A percentile compares a stretch with the other conserved stretches of the same genome.
phyloP scores from a whole-genome alignment of 495 filamentous ascomycete species.

The Aspergillus sclerotioniger region DNA sequence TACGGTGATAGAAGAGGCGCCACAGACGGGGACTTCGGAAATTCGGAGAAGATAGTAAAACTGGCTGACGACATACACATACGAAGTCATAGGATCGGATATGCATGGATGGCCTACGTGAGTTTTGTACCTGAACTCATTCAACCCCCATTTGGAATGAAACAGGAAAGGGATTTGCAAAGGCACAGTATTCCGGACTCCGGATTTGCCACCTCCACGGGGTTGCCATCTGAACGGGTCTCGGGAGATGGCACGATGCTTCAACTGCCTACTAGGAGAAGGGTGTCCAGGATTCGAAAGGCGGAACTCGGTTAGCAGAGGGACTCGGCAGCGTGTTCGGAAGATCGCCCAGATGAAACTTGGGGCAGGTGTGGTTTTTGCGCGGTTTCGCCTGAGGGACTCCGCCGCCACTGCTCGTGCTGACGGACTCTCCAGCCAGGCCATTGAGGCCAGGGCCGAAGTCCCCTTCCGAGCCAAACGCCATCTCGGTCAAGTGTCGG shows the following conservation, averaged over 20 bases:
- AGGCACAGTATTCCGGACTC: background rate
- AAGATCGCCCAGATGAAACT: conserved; percentile 21
- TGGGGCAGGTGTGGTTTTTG: no score
- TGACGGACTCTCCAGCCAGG: background rate
- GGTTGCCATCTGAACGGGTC: background rate
- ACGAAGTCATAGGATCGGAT: no score
- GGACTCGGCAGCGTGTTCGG: conserved; percentile 26
- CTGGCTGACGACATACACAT: no score
- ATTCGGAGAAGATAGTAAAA: background rate
- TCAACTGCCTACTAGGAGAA: conserved; percentile 1
- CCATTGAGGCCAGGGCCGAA: conserved; percentile 15
- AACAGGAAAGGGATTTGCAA: no score
- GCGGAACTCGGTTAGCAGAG: conserved; percentile 28
- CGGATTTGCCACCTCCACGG: background rate
- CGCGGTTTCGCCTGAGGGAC: conserved; percentile 1
- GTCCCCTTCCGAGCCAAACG: conserved; percentile 22
- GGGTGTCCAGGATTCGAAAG: conserved; percentile 6
- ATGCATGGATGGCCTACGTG: no score
- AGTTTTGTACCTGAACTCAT: no score
- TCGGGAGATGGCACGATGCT: background rate
- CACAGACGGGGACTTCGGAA: no score
- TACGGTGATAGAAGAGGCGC: no score
- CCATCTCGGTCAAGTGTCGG: conserved; percentile 18
- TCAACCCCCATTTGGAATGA: no score
- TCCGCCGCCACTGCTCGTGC: conserved; percentile 21